phyloP scores from a whole-genome alignment of 2,329 filamentous ascomycete genomes.

The Cladophialophora psammophila region DNA sequence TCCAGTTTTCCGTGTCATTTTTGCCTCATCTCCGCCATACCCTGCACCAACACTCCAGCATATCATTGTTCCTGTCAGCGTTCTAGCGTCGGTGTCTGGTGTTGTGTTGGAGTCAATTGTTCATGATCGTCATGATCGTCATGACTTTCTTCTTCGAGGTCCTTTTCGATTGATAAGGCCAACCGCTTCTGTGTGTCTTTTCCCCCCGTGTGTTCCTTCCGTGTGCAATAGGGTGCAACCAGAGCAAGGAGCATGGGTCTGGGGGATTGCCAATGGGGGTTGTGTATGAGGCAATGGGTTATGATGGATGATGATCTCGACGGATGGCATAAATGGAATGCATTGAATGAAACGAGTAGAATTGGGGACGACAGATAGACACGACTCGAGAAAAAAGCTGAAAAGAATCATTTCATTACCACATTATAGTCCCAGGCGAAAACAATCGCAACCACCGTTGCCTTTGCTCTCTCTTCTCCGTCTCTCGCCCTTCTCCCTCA shows the following conservation, averaged over 20 bases:
- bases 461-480: neutral
- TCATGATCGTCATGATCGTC: neutral
- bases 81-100: slow-evolving; percentile 22
- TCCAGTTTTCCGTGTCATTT: neutral
- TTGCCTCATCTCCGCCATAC: neutral
- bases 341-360: neutral
- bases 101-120: neutral
- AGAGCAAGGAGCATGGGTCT: neutral
- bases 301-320: neutral
- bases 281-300: slow-evolving; percentile 1
- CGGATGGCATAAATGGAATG: neutral
- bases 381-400: neutral
- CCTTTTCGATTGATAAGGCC: neutral
- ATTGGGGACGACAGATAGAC: neutral
- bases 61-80: slow-evolving; percentile 1
- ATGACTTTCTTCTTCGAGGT: slow-evolving; percentile 4
- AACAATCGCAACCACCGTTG: neutral
- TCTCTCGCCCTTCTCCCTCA: too few relatives aligned
- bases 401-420: slow-evolving; percentile 4
- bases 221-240: neutral
- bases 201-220: neutral
- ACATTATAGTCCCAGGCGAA: neutral
- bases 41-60: neutral
- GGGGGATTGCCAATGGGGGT: neutral
- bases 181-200: neutral